Conservation (phyloP, 305 asterid species). For the Solanum hybrid region DNA sequence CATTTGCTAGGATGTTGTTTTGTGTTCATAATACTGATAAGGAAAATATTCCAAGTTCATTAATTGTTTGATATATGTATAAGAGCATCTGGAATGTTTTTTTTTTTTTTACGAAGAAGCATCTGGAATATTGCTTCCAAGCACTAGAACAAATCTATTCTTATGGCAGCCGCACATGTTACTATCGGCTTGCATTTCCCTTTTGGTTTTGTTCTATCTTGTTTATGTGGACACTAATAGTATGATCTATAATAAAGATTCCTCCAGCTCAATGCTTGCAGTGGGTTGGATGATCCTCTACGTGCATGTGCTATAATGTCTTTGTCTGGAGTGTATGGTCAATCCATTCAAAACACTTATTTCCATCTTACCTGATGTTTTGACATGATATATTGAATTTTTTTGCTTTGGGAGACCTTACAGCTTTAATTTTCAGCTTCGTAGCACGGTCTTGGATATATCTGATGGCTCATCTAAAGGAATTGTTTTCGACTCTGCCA, state of each 20-base stretch:
- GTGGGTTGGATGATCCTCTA: neutral
- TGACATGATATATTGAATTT: neutral
- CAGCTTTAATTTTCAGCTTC: conserved; percentile 47
- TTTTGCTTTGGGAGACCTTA: neutral
- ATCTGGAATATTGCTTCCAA: neutral
- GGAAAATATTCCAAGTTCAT: neutral
- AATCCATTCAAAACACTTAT: neutral
- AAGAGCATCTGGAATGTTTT: neutral
- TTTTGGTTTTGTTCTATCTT: neutral
- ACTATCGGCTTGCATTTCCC: neutral
- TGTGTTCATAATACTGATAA: neutral
- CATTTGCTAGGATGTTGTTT: neutral
- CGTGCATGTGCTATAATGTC: neutral
- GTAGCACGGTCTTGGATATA: conserved; percentile 34
- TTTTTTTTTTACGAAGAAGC: neutral
- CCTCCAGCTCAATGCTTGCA: neutral
- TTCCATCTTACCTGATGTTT: neutral
- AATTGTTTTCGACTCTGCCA: conserved; percentile 39
- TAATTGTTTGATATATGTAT: neutral
- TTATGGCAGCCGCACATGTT: neutral
- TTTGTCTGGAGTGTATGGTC: neutral
- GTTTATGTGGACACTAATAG: neutral
- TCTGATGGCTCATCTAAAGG: conserved; percentile 39
- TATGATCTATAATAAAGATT: neutral
- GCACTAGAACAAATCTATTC: neutral